These are phyloP conservation scores for Phytomonas sp. DNA, from an alignment of 208 protist genomes.

Conservation along the genomic window DNA sequence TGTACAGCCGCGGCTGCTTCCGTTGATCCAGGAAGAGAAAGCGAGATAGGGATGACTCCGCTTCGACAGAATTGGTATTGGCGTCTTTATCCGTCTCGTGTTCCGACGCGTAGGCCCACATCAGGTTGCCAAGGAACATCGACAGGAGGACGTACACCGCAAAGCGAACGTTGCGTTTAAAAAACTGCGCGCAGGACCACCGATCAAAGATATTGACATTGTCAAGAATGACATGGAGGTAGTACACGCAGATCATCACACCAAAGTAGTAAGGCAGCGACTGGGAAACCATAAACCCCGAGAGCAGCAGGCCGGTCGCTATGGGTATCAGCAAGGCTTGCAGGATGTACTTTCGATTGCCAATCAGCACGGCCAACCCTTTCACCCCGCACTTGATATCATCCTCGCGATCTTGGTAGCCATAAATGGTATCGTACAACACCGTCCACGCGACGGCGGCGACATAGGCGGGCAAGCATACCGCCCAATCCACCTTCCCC, in stretches of 20 bases:
- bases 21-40: conserved; percentile 52
- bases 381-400: conserved; percentile 79
- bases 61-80: conserved; percentile 20
- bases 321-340: conserved; percentile 48
- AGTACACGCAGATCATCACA: conserved; percentile 44
- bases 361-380: conserved; percentile 72
- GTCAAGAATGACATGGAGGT: conserved; percentile 66
- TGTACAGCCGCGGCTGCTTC: conserved; percentile 20
- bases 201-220: conserved; percentile 83
- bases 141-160: conserved; percentile 54
- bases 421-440: conserved; percentile 82
- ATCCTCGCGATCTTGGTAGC: conserved; percentile 68
- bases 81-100: conserved; percentile 57
- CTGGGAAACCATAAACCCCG: conserved; percentile 61
- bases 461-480: conserved; percentile 68
- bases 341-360: conserved; percentile 75
- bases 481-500: conserved; percentile 55
- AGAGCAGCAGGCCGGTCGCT: conserved; percentile 31
- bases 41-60: conserved; percentile 28
- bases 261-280: conserved; percentile 67
- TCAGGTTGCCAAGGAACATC: conserved; percentile 70
- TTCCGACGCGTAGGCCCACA: conserved; percentile 66
- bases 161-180: conserved; percentile 58
- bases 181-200: conserved; percentile 66
- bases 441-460: conserved; percentile 67